Evolutionary conservation across 768 basidiomycete genomes (phyloP).

Genomic region (Kondoa subrosea): DNA sequence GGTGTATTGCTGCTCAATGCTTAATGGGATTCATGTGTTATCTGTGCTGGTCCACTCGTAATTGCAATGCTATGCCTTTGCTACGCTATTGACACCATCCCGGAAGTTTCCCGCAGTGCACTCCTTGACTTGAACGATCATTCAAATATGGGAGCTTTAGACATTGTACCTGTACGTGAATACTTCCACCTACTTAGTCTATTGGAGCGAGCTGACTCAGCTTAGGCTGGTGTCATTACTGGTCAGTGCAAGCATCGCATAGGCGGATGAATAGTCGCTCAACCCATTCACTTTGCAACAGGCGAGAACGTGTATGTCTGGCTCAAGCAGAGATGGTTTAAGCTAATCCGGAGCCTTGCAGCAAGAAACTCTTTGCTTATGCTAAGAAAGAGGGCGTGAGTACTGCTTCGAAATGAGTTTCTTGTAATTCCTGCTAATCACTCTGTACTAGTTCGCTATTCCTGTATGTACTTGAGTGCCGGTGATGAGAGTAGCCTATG

Average conservation of each 20-base stretch:
- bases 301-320: not conserved
- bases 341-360: slow-evolving; percentile 34
- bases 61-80: too few relatives aligned
- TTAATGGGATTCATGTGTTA: too few relatives aligned
- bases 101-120: too few relatives aligned
- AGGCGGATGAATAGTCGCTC: not conserved
- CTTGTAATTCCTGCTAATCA: slow-evolving; percentile 6
- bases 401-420: slow-evolving; percentile 3
- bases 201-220: not conserved
- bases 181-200: not conserved
- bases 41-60: too few relatives aligned
- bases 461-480: slow-evolving; percentile 33
- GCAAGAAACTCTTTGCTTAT: slow-evolving; percentile 87
- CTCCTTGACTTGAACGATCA: not conserved
- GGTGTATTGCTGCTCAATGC: too few relatives aligned
- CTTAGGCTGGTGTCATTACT: slow-evolving; percentile 1
- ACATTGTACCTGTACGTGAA: slow-evolving; percentile 60
- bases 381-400: slow-evolving; percentile 70
- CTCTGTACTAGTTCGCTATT: slow-evolving; percentile 34
- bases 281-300: not conserved
- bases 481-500: not conserved
- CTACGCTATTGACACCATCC: too few relatives aligned
- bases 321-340: not conserved
- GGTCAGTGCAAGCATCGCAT: not conserved
- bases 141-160: slow-evolving; percentile 47